phyloP scores from a whole-genome alignment of 1,284 basidiomycete species.

The Fomitopsis palustris region DNA sequence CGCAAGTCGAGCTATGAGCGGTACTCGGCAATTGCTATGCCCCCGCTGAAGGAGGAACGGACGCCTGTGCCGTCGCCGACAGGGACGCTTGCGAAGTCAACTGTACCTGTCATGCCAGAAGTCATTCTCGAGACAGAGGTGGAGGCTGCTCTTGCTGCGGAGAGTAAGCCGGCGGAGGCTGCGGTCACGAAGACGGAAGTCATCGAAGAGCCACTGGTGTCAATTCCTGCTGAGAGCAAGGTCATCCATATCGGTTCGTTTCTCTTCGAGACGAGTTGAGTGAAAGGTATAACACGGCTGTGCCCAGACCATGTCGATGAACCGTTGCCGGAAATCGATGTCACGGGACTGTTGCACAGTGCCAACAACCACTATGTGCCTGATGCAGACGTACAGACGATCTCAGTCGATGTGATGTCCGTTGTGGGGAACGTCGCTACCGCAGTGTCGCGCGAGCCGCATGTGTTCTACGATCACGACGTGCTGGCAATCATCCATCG shows the following conservation, averaged over 20 bases:
- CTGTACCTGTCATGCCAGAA: conserved; percentile 4
- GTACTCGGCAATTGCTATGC: conserved; percentile 58
- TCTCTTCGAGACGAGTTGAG: background rate
- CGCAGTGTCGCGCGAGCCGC: conserved; percentile 37
- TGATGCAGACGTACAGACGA: conserved; percentile 42
- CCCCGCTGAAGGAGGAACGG: conserved; percentile 62
- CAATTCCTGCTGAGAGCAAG: background rate
- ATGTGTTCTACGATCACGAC: conserved; percentile 72
- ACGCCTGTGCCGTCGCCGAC: conserved; percentile 57
- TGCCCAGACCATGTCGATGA: conserved; percentile 38
- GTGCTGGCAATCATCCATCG: conserved; percentile 65
- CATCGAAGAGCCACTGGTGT: background rate
- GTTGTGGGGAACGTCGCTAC: conserved; percentile 49
- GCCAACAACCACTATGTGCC: conserved; percentile 23
- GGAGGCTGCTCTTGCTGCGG: background rate
- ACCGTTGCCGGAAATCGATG: conserved; percentile 47
- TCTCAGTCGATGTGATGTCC: conserved; percentile 68
- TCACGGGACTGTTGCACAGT: conserved; percentile 41
- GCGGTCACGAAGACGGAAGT: background rate
- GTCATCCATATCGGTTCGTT: conserved; percentile 11
- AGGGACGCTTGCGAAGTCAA: conserved; percentile 44
- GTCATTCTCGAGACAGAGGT: background rate
- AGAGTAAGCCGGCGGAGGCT: background rate
- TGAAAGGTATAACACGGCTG: background rate
- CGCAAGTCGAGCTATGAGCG: conserved; percentile 65